These are phyloP conservation scores for Plantago ovata DNA, from an alignment of 257 asterid genomes.

Conservation along the genomic window DNA sequence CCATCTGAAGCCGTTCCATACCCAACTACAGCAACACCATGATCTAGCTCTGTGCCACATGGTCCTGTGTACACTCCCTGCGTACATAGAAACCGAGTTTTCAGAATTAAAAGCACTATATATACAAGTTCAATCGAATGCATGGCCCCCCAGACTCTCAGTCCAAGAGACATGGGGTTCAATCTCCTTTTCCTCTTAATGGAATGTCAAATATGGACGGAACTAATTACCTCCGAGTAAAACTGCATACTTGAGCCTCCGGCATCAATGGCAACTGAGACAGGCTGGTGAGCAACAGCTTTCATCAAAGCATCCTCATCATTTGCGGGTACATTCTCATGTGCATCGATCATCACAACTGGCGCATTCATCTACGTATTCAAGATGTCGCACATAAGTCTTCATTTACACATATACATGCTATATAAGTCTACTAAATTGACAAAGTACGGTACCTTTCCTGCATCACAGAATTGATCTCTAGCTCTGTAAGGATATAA, in stretches of 20 bases:
- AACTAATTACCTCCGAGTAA: conserved; percentile 60
- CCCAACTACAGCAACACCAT: conserved; percentile 71
- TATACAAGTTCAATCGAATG: too few species aligned
- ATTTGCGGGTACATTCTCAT: conserved; percentile 67
- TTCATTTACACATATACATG: background rate
- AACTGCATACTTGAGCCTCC: conserved; percentile 65
- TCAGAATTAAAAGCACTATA: background rate
- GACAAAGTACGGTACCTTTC: conserved; percentile 40
- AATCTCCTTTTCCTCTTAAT: too few species aligned
- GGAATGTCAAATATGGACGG: too few species aligned
- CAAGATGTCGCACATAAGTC: background rate
- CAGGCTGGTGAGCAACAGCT: conserved; percentile 85
- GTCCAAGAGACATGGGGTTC: too few species aligned
- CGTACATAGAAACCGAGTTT: conserved; percentile 2
- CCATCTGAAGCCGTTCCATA: conserved; percentile 64
- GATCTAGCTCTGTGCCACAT: conserved; percentile 74
- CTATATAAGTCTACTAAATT: background rate
- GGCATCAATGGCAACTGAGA: conserved; percentile 84
- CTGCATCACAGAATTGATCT: conserved; percentile 54
- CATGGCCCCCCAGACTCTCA: too few species aligned
- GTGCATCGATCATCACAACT: conserved; percentile 69
- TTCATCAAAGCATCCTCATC: conserved; percentile 74
- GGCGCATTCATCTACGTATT: conserved; percentile 62
- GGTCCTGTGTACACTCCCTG: conserved; percentile 64
- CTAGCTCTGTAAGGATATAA: conserved; percentile 64